Percentiles rank a stretch among this genome's conserved stretches.
Evolutionary conservation across 495 filamentous ascomycete genomes (phyloP).

Genomic region (Oidiodendron maius): DNA sequence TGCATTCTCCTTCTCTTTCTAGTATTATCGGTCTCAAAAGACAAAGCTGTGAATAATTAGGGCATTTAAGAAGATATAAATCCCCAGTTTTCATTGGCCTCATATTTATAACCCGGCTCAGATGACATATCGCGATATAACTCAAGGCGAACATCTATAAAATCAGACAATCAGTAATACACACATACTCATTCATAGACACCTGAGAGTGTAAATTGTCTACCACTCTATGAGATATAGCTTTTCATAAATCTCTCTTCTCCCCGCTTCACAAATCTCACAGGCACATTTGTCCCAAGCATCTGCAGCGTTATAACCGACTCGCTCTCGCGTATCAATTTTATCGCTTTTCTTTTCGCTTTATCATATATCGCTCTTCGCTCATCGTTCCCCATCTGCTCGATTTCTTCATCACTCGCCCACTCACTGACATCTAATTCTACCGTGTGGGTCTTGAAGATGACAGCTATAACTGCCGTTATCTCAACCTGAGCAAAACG

Average conservation of each 20-base stretch:
- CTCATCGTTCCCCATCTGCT: constrained; percentile 39
- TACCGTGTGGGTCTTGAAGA: constrained; percentile 59
- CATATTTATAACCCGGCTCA: too few relatives aligned
- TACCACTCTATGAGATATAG: too few relatives aligned
- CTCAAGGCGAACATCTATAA: too few relatives aligned
- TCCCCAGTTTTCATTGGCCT: too few relatives aligned
- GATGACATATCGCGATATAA: too few relatives aligned
- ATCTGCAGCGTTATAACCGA: constrained; percentile 59
- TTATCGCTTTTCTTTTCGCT: constrained; percentile 41
- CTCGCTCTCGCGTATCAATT: constrained; percentile 36
- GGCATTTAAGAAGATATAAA: too few relatives aligned
- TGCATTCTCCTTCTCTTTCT: too few relatives aligned
- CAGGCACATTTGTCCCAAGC: constrained; percentile 42
- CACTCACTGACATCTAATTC: constrained; percentile 61
- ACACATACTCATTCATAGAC: too few relatives aligned
- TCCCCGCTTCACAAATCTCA: constrained; percentile 59
- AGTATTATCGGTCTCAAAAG: too few relatives aligned
- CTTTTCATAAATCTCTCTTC: constrained; percentile 45
- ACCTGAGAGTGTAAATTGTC: too few relatives aligned
- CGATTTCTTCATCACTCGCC: constrained; percentile 54
- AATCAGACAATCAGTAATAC: too few relatives aligned
- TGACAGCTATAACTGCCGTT: constrained; percentile 56
- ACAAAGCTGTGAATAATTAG: too few relatives aligned
- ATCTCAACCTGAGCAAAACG: constrained; percentile 77
- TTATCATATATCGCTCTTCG: constrained; percentile 38